Evolutionary conservation across 106 monocot genomes (phyloP).

Genomic region (Chionographis japonica): DNA sequence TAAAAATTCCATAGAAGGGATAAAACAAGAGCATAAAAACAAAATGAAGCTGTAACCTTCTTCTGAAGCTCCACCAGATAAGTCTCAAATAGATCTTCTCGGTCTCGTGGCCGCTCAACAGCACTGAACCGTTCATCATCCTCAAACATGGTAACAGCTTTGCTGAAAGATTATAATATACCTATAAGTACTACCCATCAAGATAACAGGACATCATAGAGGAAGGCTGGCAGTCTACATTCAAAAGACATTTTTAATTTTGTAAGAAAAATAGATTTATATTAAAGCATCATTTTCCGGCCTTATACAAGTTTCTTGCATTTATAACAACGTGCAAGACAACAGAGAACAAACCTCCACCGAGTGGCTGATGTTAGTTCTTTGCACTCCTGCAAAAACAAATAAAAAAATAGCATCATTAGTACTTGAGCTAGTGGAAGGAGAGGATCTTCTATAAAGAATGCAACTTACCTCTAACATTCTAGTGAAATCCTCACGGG

Average conservation of each 20-base stretch:
- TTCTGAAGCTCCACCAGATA: slow-evolving; percentile 84
- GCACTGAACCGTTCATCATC: slow-evolving; percentile 84
- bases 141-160: slow-evolving; percentile 88
- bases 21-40: neutral
- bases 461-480: slow-evolving; percentile 74
- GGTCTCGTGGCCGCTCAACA: slow-evolving; percentile 81
- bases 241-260: too few relatives aligned
- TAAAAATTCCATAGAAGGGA: neutral
- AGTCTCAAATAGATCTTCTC: slow-evolving; percentile 86
- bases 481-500: slow-evolving; percentile 81
- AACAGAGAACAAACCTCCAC: slow-evolving; percentile 65
- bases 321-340: neutral
- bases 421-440: neutral
- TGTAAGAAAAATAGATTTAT: too few relatives aligned
- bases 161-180: slow-evolving; percentile 45
- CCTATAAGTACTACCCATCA: neutral
- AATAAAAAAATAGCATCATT: slow-evolving; percentile 1
- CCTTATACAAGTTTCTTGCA: neutral
- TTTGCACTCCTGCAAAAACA: slow-evolving; percentile 55
- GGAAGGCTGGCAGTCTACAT: too few relatives aligned
- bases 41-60: slow-evolving; percentile 46
- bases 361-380: slow-evolving; percentile 74
- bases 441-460: neutral
- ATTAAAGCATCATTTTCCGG: neutral
- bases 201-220: neutral